phyloP scores from a whole-genome alignment of 73 alveolate species.

The Tetrahymena elliotti region DNA sequence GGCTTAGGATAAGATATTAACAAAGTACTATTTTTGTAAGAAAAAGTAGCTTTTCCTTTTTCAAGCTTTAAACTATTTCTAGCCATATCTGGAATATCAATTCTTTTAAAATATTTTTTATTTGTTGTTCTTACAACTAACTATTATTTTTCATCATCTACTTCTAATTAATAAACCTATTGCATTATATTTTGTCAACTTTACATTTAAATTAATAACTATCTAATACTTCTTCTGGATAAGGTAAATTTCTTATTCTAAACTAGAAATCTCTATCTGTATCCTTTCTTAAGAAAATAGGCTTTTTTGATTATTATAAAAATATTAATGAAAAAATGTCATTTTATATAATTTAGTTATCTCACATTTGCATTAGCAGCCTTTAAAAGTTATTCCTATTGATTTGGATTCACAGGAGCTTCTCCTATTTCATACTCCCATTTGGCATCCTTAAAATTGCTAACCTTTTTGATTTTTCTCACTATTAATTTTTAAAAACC shows the following conservation, averaged over 20 bases:
- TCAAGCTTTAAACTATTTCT: slow-evolving; percentile 70
- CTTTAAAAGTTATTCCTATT: slow-evolving; percentile 61
- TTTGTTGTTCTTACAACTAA: slow-evolving; percentile 89
- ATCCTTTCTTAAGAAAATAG: slow-evolving; percentile 95
- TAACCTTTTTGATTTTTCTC: slow-evolving; percentile 53
- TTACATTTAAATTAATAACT: background rate
- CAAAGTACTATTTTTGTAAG: slow-evolving; percentile 81
- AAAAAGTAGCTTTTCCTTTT: slow-evolving; percentile 73
- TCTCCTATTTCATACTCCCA: slow-evolving; percentile 99
- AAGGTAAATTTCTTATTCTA: slow-evolving; percentile 91
- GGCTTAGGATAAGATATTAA: slow-evolving; percentile 95
- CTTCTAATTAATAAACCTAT: slow-evolving; percentile 59
- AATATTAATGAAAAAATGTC: no score
- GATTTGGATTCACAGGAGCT: slow-evolving; percentile 57
- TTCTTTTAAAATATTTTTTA: slow-evolving; percentile 92
- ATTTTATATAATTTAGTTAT: no score
- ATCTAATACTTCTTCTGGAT: slow-evolving; percentile 74
- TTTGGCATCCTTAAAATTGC: slow-evolving; percentile 82
- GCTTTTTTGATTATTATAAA: slow-evolving; percentile 30
- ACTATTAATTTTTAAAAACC: background rate
- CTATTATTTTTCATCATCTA: slow-evolving; percentile 88
- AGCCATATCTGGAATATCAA: slow-evolving; percentile 91
- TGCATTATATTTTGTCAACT: background rate
- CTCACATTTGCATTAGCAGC: slow-evolving; percentile 62
- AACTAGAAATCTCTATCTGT: slow-evolving; percentile 84